phyloP scores from a whole-genome alignment of 108 stramenopile species.

The Skeletonema marinoi region DNA sequence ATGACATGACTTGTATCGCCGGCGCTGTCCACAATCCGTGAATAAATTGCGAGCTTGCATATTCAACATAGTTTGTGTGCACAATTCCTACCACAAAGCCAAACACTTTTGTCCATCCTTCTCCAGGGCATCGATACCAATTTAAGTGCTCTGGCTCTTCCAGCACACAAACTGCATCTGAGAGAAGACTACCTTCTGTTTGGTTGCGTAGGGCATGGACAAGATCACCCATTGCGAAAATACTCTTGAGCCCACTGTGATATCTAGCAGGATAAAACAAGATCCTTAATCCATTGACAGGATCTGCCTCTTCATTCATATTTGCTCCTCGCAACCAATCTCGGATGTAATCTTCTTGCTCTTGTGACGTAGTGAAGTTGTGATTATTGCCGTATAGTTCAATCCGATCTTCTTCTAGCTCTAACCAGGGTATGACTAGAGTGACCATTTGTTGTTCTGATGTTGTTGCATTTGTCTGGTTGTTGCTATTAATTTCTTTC shows the following conservation, averaged over 20 bases:
- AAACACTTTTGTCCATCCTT: constrained; percentile 88
- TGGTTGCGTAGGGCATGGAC: constrained; percentile 44
- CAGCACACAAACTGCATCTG: constrained; percentile 62
- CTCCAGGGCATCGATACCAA: constrained; percentile 87
- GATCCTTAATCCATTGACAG: constrained; percentile 52
- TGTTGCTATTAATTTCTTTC: constrained; percentile 28
- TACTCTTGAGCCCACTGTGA: constrained; percentile 65
- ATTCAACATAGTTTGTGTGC: constrained; percentile 75
- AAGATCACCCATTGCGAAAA: constrained; percentile 90
- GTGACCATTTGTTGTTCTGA: constrained; percentile 57
- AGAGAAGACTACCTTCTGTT: constrained; percentile 14
- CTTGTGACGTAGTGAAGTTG: constrained; percentile 56
- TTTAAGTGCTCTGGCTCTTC: constrained; percentile 93
- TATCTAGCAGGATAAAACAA: constrained; percentile 78
- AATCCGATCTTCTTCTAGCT: constrained; percentile 70
- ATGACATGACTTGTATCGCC: constrained; percentile 71
- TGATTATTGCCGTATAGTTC: constrained; percentile 53
- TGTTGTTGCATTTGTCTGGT: constrained; percentile 4
- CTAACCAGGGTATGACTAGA: constrained; percentile 89
- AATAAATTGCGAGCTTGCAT: constrained; percentile 36
- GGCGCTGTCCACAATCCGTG: constrained; percentile 65
- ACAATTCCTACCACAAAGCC: constrained; percentile 84
- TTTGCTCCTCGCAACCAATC: constrained; percentile 73
- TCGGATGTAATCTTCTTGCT: constrained; percentile 78
- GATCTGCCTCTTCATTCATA: constrained; percentile 67